phyloP scores from a whole-genome alignment of 306 rosid species.

The Castanospermum australe region DNA sequence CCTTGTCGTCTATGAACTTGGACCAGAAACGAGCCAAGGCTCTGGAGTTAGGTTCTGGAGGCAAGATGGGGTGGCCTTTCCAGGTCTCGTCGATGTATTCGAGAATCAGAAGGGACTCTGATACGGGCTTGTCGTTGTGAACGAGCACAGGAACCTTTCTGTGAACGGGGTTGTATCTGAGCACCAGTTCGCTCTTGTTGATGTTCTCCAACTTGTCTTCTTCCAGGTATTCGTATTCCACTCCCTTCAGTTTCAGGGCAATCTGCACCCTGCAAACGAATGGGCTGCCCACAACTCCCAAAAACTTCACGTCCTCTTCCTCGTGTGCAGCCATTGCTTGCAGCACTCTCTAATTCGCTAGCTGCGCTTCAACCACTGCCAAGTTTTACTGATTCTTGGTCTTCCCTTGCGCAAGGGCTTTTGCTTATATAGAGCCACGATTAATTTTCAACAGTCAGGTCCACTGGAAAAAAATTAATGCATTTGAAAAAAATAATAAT shows the following conservation, averaged over 20 bases:
- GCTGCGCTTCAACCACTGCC: not conserved
- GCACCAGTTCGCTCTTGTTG: constrained; percentile 41
- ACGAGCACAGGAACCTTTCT: constrained; percentile 41
- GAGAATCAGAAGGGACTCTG: constrained; percentile 45
- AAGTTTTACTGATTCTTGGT: not conserved
- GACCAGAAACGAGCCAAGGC: constrained; percentile 29
- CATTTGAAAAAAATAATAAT: no score
- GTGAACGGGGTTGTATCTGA: constrained; percentile 52
- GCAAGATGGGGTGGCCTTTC: constrained; percentile 14
- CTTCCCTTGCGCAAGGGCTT: not conserved
- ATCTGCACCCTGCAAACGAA: constrained; percentile 28
- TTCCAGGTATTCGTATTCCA: constrained; percentile 31
- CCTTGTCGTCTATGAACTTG: constrained; percentile 14
- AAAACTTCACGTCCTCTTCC: constrained; percentile 32
- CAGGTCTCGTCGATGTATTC: constrained; percentile 47
- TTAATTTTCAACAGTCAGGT: no score
- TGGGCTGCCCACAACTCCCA: constrained; percentile 37
- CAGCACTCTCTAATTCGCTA: no score
- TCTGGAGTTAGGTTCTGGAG: constrained; percentile 1
- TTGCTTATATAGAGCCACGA: not conserved
- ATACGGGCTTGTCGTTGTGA: constrained; percentile 42
- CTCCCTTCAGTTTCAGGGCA: constrained; percentile 52
- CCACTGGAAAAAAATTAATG: no score
- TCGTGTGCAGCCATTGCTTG: constrained; percentile 7
- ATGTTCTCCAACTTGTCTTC: constrained; percentile 28